Evolutionary conservation across 345 rosid species (phyloP).

Genomic region (Odontarrhena argentea): DNA sequence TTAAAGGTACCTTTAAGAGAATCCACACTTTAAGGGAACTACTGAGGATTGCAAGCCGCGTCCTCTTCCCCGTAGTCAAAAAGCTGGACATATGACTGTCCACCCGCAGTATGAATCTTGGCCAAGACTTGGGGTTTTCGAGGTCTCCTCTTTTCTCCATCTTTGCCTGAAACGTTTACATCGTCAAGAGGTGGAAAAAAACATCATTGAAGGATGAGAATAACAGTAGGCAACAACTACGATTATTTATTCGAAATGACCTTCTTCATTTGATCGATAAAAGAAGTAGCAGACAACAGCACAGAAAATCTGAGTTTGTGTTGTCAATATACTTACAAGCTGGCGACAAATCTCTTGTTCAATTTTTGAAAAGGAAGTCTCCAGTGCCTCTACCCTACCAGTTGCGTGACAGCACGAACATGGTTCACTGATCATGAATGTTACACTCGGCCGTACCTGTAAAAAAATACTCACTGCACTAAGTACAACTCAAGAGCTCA

Average conservation of each 20-base stretch:
- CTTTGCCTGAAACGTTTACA: slow-evolving; percentile 53
- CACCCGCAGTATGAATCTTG: slow-evolving; percentile 75
- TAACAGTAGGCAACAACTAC: background rate
- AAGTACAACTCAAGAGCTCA: slow-evolving; percentile 20
- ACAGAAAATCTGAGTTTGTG: slow-evolving; percentile 7
- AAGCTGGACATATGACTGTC: slow-evolving; percentile 85
- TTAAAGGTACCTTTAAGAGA: slow-evolving; percentile 69
- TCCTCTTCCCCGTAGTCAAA: slow-evolving; percentile 81
- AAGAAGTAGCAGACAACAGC: slow-evolving; percentile 1
- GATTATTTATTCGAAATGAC: background rate
- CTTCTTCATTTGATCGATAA: slow-evolving; percentile 14
- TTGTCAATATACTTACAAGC: slow-evolving; percentile 59
- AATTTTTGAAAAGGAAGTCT: slow-evolving; percentile 90
- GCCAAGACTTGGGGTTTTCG: slow-evolving; percentile 83
- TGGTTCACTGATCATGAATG: slow-evolving; percentile 95
- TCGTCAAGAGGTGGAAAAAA: slow-evolving; percentile 20
- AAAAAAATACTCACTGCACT: background rate
- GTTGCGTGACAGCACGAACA: slow-evolving; percentile 92
- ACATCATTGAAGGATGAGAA: background rate
- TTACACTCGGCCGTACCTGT: slow-evolving; percentile 97
- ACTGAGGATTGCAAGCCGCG: slow-evolving; percentile 78
- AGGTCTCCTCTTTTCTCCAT: slow-evolving; percentile 61
- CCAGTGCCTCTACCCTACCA: slow-evolving; percentile 96
- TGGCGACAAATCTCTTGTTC: slow-evolving; percentile 90
- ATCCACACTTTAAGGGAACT: slow-evolving; percentile 97